Evolutionary conservation across 441 rosid genomes (phyloP).

Genomic region (Dalechampia spathulata): DNA sequence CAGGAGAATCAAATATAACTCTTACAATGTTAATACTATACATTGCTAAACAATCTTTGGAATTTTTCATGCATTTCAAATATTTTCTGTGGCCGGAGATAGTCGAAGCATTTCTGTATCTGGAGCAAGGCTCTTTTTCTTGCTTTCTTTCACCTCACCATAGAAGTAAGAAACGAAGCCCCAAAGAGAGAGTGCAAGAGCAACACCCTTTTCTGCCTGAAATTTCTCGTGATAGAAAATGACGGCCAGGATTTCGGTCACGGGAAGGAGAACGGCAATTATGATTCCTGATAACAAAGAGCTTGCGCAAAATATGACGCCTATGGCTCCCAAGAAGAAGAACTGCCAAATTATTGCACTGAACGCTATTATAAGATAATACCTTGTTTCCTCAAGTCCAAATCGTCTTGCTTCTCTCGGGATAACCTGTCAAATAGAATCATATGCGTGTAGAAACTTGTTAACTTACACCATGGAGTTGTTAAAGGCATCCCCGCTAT

Average conservation of each 20-base stretch:
- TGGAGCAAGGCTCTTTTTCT: constrained; percentile 6
- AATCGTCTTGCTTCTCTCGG: constrained; percentile 42
- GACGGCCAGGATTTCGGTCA: constrained; percentile 56
- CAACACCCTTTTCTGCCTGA: constrained; percentile 46
- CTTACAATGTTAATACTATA: too few relatives aligned
- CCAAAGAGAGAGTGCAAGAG: constrained; percentile 61
- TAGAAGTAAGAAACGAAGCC: constrained; percentile 57
- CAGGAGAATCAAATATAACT: too few relatives aligned
- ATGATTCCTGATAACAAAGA: constrained; percentile 50
- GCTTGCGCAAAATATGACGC: constrained; percentile 44
- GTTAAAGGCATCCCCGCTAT: too few relatives aligned
- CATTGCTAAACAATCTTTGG: too few relatives aligned
- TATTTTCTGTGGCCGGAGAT: constrained; percentile 1
- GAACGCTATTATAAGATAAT: constrained; percentile 29
- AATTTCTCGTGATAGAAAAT: constrained; percentile 54
- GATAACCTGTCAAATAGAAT: constrained; percentile 42
- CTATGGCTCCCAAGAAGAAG: constrained; percentile 51
- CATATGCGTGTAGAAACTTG: too few relatives aligned
- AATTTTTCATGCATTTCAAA: too few relatives aligned
- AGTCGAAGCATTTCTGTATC: constrained; percentile 8
- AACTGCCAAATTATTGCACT: constrained; percentile 42
- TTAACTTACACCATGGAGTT: too few relatives aligned
- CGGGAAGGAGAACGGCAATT: constrained; percentile 39
- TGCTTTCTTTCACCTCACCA: constrained; percentile 31
- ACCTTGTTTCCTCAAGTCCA: constrained; percentile 36